Evolutionary conservation across 768 basidiomycete genomes (phyloP), one percentile per base, ranked within the genome.

Genomic region (Mycena amicta): DNA sequence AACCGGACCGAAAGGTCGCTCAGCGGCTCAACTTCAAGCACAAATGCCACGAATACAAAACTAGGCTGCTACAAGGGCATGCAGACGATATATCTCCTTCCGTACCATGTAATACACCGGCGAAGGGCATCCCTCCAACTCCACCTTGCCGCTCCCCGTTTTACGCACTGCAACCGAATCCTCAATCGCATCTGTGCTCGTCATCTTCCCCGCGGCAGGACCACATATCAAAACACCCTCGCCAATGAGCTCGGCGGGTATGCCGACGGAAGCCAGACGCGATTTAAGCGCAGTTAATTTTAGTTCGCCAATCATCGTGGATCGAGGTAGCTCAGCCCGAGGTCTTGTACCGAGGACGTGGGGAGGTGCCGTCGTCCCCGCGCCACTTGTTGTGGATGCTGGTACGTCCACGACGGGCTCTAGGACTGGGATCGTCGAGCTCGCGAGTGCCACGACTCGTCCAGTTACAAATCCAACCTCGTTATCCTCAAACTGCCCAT

Each of bases 251-350:
- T 98, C 95, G 0, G 95, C 93, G 43, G 91, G 88, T 46, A 98
- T 86, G 11, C 89, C 88, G 2, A 93, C 75, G 2, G 84, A 72
- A 4, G 86, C 80, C 22, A 99, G 79, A 4, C 88, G 85, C n/a
- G 87, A 71, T 72, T 98, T 97, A 47, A 99, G 82, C 2, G 85
- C 83, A 1, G 94, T 95, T 27, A 99, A 79, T 70, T 97, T 95
- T 40, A 99, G 83, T 68, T 98, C 97, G 51, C 97, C 97, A 55
- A 99, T 97, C 88, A 98, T 96, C 5, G 95, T 92, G 0, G 96
- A 95, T 58, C 87, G 85, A 1, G 94, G 93, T 2, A 98, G 78
- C 2, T 84, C 75, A 11, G 83, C 80, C 20, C 83, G 76, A 16
- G 86, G 81, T 28, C 90, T 84, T n/a, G 86, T 81, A 18, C 88